Conservation (phyloP, 345 rosid species). For the Brassica nigra region DNA sequence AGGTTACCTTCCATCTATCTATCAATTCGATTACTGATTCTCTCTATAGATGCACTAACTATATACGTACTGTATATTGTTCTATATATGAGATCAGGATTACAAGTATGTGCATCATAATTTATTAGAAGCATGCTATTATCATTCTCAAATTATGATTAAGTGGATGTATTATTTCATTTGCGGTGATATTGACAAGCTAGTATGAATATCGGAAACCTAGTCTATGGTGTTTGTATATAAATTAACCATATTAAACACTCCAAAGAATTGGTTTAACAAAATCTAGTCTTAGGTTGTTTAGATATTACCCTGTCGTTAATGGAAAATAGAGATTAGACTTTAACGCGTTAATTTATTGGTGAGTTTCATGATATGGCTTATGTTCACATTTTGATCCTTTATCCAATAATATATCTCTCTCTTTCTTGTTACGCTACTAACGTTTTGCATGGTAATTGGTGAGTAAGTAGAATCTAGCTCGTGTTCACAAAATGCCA, state of each 20-base stretch:
- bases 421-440: background rate
- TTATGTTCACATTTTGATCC: slow-evolving; percentile 36
- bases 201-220: slow-evolving; percentile 8
- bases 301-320: slow-evolving; percentile 11
- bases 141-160: background rate
- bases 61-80: background rate
- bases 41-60: slow-evolving; percentile 1
- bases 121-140: background rate
- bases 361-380: slow-evolving; percentile 13
- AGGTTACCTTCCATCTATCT: slow-evolving; percentile 51
- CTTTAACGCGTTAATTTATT: slow-evolving; percentile 23
- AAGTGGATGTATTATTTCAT: background rate
- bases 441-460: slow-evolving; percentile 13
- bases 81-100: background rate
- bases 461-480: background rate
- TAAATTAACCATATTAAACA: background rate
- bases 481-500: slow-evolving; percentile 35
- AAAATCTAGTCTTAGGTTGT: slow-evolving; percentile 18
- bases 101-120: slow-evolving; percentile 3
- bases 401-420: slow-evolving; percentile 5
- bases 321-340: slow-evolving; percentile 23
- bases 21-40: background rate
- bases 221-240: slow-evolving; percentile 20
- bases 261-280: slow-evolving; percentile 20
- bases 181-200: background rate